Evolutionary conservation across 495 filamentous ascomycete genomes (phyloP), one percentile per base, ranked within the genome.

Genomic region (Penicillium psychrofluorescens): DNA sequence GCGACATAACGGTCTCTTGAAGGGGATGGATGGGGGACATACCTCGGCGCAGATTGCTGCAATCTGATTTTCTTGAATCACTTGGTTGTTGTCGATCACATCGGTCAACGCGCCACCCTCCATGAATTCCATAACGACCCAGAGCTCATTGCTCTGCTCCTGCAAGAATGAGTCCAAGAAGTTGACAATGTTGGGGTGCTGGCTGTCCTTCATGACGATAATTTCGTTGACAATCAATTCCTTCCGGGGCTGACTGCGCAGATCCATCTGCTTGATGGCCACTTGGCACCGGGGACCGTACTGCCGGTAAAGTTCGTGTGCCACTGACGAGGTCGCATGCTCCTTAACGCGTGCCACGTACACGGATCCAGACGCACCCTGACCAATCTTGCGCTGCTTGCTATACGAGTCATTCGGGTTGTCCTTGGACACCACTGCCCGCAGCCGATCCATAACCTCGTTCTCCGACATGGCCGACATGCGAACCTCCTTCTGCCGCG

Each of bases 91-190:
- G 59, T 96, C 94, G 67, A 97, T 97, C 41, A 98, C 90, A 75
- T 98, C 94, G 1, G 94, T 98, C 59, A 98, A 68, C 38, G 92
- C 89, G 62, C 92, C 92, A 48, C 92, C 92, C 64, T 97, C 92
- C 94, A 98, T 97, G 56, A 92, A 98, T 66, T 98, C 92, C 94
- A 98, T 95, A 29, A 98, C 92, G 14, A 98, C 90, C 92, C 92
- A 98, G 27, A 98, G 76, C 61, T 98, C 94, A 47, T 84, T 79
- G 62, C 85, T 88, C 55, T 88, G 86, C 54, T 95, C 92, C 52
- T 90, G 85, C 55, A 98, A 70, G 75, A 96, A 98, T 0, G 92
- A 90, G 58, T 98, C 92, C 27, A 98, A 72, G 71, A 95, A 98
- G 67, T 98, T 98, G 70, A 98, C 92, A 67, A 98, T 97, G 64